Evolutionary conservation across 495 filamentous ascomycete genomes (phyloP), one percentile per base, ranked within the genome.

Genomic region (Hypoxylon intermedium): DNA sequence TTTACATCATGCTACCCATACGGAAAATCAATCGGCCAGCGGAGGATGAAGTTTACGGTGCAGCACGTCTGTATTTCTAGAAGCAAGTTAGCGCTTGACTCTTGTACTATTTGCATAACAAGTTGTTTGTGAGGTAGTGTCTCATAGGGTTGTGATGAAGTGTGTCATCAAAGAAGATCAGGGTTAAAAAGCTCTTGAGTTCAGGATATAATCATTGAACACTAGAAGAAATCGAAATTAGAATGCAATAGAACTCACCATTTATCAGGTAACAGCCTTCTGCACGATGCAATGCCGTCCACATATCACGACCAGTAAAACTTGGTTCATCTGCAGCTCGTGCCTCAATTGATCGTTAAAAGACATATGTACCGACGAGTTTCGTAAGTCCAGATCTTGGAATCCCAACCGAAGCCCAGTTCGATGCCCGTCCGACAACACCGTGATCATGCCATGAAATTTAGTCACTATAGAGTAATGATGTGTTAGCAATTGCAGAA

Each of bases 181-280:
- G 78, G 77, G 77, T 81, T 81, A 81, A 81, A 81, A 81, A 81
- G 79, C 79, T 81, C 79, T 78, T 81, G 74, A 73, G 70, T 62
- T 62, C 65, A 69, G 67, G 47, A 48, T 72, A 70, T 79, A 76
- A 80, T 83, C 81, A 81, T 82, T 60, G 78, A 78, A 77, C 78
- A 65, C 50, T 53, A 5, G 19, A 13, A 21, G 34, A 43, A 46
- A n/a, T 30, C 24, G 41, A 38, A 37, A 65, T 51, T 47, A 52
- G 42, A 53, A 53, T 47, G 31, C 51, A 59, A 54, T 46, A 34
- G 53, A 59, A 74, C 80, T 80, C 68, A 84, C 82, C 79, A 76
- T 69, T 71, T 54, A 20, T n/a, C 9, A 42, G 13, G n/a, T 6
- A 57, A 36, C n/a, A 54, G 48, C 45, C 51, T 43, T 19, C 23